Evolutionary conservation across 148 eudicot species (phyloP).

Genomic region (Amaranthus palmeri): DNA sequence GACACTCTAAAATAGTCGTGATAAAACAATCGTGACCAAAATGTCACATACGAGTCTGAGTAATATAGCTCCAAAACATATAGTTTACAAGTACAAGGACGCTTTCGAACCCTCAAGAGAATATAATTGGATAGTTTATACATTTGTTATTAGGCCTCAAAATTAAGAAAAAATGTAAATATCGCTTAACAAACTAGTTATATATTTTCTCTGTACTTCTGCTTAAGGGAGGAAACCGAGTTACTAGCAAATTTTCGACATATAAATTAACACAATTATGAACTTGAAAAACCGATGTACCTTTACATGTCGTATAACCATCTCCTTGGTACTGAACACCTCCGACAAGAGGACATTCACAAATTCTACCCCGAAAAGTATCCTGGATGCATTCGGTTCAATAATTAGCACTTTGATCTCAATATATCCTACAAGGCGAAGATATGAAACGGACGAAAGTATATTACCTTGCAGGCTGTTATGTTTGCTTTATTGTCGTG

Average conservation of each 20-base stretch:
- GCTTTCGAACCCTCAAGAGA: too few relatives aligned
- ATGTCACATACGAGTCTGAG: too few relatives aligned
- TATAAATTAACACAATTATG: not conserved
- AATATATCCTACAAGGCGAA: not conserved
- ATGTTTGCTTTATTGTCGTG: conserved; percentile 42
- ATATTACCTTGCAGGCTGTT: conserved; percentile 75
- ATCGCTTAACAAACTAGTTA: too few relatives aligned
- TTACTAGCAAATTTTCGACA: not conserved
- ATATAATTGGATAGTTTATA: too few relatives aligned
- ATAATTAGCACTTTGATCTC: not conserved
- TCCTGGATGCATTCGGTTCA: conserved; percentile 38
- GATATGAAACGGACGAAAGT: not conserved
- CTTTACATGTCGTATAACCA: conserved; percentile 78
- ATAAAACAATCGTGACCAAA: too few relatives aligned
- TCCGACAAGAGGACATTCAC: conserved; percentile 71
- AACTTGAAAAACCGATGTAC: conserved; percentile 28
- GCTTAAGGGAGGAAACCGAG: too few relatives aligned
- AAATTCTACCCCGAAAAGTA: conserved; percentile 87
- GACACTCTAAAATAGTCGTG: too few relatives aligned
- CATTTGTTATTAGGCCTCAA: too few relatives aligned
- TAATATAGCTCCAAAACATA: too few relatives aligned
- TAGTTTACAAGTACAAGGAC: too few relatives aligned
- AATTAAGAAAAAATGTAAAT: too few relatives aligned
- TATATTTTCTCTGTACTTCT: too few relatives aligned
- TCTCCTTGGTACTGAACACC: conserved; percentile 89